phyloP scores from a whole-genome alignment of 768 basidiomycete genomes.

The Mrakia gelida region DNA sequence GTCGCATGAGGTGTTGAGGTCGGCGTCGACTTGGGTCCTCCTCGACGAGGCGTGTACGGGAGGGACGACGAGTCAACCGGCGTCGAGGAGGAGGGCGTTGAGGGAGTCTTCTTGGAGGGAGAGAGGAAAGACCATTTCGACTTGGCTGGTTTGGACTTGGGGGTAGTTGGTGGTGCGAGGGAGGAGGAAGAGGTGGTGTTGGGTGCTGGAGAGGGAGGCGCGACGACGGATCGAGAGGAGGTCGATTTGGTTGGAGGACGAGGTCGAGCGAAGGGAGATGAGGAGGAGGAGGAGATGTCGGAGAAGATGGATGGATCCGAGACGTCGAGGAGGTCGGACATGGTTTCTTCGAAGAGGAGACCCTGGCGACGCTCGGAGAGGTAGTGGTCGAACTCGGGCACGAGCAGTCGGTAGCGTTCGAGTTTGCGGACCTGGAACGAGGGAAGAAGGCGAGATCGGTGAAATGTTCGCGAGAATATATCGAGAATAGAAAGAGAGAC shows the following conservation, averaged over 20 bases:
- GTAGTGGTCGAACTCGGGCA: conserved; percentile 77
- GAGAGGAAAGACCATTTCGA: conserved; percentile 55
- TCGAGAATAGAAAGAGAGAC: conserved; percentile 41
- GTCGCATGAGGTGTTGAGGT: not conserved
- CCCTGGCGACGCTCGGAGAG: conserved; percentile 82
- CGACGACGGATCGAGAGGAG: not conserved
- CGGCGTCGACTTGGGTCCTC: not conserved
- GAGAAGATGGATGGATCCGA: conserved; percentile 37
- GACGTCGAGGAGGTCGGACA: conserved; percentile 56
- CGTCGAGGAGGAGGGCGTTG: conserved; percentile 41
- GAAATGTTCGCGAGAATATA: too few relatives aligned
- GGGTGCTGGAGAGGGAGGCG: conserved; percentile 44
- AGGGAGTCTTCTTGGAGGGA: conserved; percentile 53
- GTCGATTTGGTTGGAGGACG: conserved; percentile 37
- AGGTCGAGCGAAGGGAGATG: conserved; percentile 26
- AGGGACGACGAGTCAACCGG: conserved; percentile 52
- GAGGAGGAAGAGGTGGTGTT: conserved; percentile 38
- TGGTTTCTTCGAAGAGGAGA: conserved; percentile 82
- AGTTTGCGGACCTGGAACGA: conserved; percentile 49
- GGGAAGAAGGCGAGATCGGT: not conserved
- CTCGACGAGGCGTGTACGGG: conserved; percentile 36
- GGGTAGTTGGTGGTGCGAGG: conserved; percentile 45
- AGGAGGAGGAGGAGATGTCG: conserved; percentile 34
- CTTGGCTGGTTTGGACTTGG: conserved; percentile 39
- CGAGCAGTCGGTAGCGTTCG: conserved; percentile 67